Evolutionary conservation across 345 rosid species (phyloP), one percentile per base, ranked within the genome.

Genomic region (Lenwebbia sp.): DNA sequence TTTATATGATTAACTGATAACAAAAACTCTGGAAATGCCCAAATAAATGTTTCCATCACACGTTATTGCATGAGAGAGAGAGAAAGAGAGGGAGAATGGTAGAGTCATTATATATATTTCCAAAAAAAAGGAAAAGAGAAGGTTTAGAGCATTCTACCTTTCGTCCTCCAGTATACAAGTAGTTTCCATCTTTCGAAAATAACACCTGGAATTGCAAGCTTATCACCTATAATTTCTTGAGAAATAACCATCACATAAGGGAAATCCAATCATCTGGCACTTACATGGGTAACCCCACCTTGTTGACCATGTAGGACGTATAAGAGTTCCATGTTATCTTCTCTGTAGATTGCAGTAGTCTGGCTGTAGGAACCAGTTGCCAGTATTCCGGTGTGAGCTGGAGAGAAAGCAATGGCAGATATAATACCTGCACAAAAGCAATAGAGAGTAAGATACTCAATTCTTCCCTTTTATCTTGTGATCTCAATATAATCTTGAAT

Each of bases 281-380:
- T 94, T 93, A 97, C 99, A 89, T 95, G 99, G 54, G 99, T 97
- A 86, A 97, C 85, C 52, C 99, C 99, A 75, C 98, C 98, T 92
- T 95, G 98, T 88, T 97, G 99, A 82, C 99, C 99, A 91, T 96
- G 98, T 86, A 97, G 90, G 89, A 97, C 89, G 83, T 96, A 97
- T 41, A 96, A 88, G 55, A 94, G 95, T 91, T 97, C 99, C 99
- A 97, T 96, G 86, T 95, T 96, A 81, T 97, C 99, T 91, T 97
- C 99, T 88, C 94, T 94, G 86, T 94, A 95, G 84, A 97, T 88
- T 83, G 98, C 99, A 84, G 98, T 93, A 57, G 94, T 96, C 86
- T 93, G 98, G 86, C 95, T 92, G 82, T 95, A 97, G 85, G 99
- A 97, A 41, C 99, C 99, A 26, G 93, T 91, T 85, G 99, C 99